phyloP scores from a whole-genome alignment of 257 asterid species.

The Rhazya stricta region DNA sequence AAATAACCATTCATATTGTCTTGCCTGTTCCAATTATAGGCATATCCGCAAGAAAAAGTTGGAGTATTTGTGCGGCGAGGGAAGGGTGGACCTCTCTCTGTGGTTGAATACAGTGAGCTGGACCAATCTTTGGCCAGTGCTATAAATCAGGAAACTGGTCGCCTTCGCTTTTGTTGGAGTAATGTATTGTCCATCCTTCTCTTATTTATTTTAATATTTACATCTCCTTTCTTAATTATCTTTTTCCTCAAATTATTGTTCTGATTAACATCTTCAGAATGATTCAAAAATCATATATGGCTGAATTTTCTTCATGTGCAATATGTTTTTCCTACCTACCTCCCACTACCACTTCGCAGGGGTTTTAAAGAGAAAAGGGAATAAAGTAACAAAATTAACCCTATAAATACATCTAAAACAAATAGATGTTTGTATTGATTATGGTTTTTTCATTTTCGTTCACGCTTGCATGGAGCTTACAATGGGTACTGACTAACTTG shows the following conservation, averaged over 20 bases:
- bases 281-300: background rate
- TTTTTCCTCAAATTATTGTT: background rate
- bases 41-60: conserved; percentile 97
- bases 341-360: background rate
- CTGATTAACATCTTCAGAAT: background rate
- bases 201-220: background rate
- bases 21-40: conserved; percentile 36
- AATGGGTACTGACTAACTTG: background rate
- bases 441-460: background rate
- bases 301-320: background rate
- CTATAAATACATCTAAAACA: background rate
- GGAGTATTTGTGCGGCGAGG: conserved; percentile 95
- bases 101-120: conserved; percentile 90
- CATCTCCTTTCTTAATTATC: conserved; percentile 6
- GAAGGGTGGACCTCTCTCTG: conserved; percentile 88
- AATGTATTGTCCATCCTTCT: conserved; percentile 46
- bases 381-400: background rate
- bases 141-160: conserved; percentile 80
- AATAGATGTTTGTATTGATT: background rate
- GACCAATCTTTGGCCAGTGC: conserved; percentile 70
- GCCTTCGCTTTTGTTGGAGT: conserved; percentile 97
- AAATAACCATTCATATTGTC: conserved; percentile 6
- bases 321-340: background rate
- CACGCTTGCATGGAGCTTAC: background rate
- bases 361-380: background rate